Base-by-base conservation (phyloP, 768 basidiomycete genomes). In the Paxillus rubicundulus region DNA sequence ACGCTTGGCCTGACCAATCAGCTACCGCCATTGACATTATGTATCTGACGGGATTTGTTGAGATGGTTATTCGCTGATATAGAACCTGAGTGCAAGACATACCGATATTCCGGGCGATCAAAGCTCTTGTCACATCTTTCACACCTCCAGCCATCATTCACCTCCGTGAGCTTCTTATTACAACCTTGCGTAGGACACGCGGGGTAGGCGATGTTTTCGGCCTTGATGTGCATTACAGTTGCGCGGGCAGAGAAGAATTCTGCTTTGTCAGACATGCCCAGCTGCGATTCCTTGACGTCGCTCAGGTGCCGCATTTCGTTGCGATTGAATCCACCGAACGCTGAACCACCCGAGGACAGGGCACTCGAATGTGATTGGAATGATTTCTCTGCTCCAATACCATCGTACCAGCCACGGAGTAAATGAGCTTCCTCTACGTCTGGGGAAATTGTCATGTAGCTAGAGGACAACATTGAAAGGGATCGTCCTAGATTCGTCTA, bases 361-460 rank as follows among this genome's bases (percentile, higher is more conserved):
- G 71, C 52, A 52, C 71, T 81, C 12, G 85, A 78, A 66, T 91
- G 87, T 0, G 91, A 78, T 38, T 86, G 80, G 81, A 94, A 98
- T 1, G 77, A 69, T 37, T 80, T 70, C 2, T 74, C 72, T 1
- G 76, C 68, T 2, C 94, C 96, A 17, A 76, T 70, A 9, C 79
- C 77, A 53, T 95, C 92, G 67, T 84, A 98, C 97, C 97, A 99
- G 37, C 96, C 97, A 43, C 92, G 82, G 39, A 98, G 77, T 2
- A 73, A 63, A 64, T 93, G 91, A 1, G 90, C 89, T 50, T 94
- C 91, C n/a, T 82, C 76, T n/a, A 95, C 88, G 58, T 98, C 92
- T 6, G 96, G 96, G 58, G 93, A 86, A 61, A 90, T 66, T n/a
- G 80, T 73, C 85, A 97, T 87, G 3, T 82, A 83, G 53, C 89